Evolutionary conservation across 129 eudicot species (phyloP), one percentile per base, ranked within the genome.

Genomic region (Calendula officinalis): DNA sequence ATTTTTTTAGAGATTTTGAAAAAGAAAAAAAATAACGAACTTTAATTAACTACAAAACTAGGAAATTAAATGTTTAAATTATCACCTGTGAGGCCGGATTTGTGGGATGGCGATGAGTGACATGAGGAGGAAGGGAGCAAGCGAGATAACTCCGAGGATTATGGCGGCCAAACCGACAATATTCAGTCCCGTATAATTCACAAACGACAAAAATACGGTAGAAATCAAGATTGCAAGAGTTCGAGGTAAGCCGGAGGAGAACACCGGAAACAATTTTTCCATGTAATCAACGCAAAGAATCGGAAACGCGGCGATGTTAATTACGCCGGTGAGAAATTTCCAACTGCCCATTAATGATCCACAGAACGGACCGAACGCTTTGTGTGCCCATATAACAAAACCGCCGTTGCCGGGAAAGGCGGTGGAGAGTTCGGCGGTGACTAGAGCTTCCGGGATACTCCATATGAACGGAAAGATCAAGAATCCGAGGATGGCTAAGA

Each of bases 161-260:
- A 77, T 74, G 9, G 83, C 69, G 0, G 69, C 49, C 8, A 69
- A 73, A 5, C 80, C 87, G 27, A 82, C 83, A 6, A 82, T 68
- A 7, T 65, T 66, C 7, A 82, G 35, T 1, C 87, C 87, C 6
- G 83, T 69, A 50, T 41, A 78, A 32, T 78, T 78, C 13, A 78
- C n/a, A 46, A 71, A 59, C 3, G 75, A 33, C 4, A 73, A 47
- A 5, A 71, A 9, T 3, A 68, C 7, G 32, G 67, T 73, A 5
- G 58, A 63, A 8, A 73, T 2, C 12, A 51, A 12, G 5, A 73
- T 60, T 0, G 76, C 79, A 0, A 78, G 39, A 43, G 61, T 38
- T 7, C 83, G 66, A 38, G 83, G 77, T 16, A 44, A 22, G 3
- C 86, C 83, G 0, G 78, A 46, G 9, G 64, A 10, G 12, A 43